Percentiles rank a stretch among this genome's conserved stretches.
Evolutionary conservation across 1,284 basidiomycete genomes (phyloP).

Genomic region (Moesziomyces sp.): DNA sequence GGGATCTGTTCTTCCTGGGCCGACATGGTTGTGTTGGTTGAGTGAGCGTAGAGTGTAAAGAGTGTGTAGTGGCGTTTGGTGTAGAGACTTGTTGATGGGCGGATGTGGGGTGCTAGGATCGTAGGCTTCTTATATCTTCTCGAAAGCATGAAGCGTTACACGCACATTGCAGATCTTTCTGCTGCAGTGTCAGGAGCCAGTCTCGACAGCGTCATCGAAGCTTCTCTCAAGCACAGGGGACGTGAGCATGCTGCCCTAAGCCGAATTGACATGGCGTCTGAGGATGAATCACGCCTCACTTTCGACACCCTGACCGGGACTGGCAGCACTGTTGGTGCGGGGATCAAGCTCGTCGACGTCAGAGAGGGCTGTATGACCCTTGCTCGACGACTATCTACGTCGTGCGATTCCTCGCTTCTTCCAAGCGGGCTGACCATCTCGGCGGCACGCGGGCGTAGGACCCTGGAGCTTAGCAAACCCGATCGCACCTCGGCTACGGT

Average conservation of each 20-base stretch:
- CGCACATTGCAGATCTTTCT: constrained; percentile 14
- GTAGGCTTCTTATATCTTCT: constrained; percentile 15
- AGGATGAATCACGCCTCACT: background rate
- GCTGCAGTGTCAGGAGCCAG: background rate
- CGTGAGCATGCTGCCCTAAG: too few species aligned
- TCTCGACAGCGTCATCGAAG: constrained; percentile 9
- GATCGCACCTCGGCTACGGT: constrained; percentile 44
- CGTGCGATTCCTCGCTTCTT: constrained; percentile 6
- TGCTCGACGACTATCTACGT: constrained; percentile 17
- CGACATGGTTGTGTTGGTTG: constrained; percentile 25
- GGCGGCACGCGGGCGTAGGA: constrained; percentile 1
- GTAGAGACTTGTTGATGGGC: background rate
- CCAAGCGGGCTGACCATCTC: background rate
- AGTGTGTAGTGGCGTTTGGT: background rate
- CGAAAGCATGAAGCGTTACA: constrained; percentile 1
- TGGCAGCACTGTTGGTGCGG: background rate
- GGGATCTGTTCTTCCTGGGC: constrained; percentile 43
- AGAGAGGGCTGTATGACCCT: constrained; percentile 2
- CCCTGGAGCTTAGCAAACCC: constrained; percentile 42
- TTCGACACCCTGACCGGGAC: too few species aligned
- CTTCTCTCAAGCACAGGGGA: too few species aligned
- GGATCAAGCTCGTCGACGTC: constrained; percentile 5
- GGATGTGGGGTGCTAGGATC: too few species aligned
- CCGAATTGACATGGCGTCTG: too few species aligned
- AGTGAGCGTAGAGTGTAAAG: constrained; percentile 8